Evolutionary conservation across 2,329 filamentous ascomycete genomes (phyloP), one percentile per base, ranked within the genome.

Genomic region (Exophiala sideris): DNA sequence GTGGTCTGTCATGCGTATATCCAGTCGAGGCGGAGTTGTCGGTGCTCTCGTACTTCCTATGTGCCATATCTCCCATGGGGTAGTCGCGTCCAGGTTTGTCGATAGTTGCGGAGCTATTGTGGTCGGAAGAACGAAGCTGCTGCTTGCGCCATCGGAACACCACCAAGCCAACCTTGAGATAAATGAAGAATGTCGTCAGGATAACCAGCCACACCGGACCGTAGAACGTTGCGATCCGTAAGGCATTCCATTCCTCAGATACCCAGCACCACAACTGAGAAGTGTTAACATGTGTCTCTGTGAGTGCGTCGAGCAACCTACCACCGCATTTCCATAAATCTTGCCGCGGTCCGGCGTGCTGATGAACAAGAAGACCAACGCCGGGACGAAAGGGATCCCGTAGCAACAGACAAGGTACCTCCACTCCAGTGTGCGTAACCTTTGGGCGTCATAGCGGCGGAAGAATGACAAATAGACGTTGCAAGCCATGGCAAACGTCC

Each of bases 381-480:
- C 83, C 1, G 88, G 83, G 8, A 89, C 67, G 14, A 89, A 82
- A 0, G 89, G 87, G 2, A 89, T 57, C 0, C 88, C 88, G 57
- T 94, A 94, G 66, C 87, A 90, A 52, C 76, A 66, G 1, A 85
- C 32, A 1, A 89, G 67, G 60, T 94, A 94, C 53, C 79, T 84
- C 42, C 85, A 80, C 66, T 94, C 89, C 66, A 92, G 78, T 41
- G 71, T 76, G 9, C 82, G 82, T 11, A 94, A 73, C 48, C 80
- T 78, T 3, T 77, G 71, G 1, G 84, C 81, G 55, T 87, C 82
- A 62, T 85, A 91, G 59, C 87, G 87, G 64, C 77, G 78, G 69
- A 90, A 91, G 65, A 94, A 90, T 0, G 88, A 91, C 11, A 92
- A 72, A 68, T 89, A 89, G 48, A 94, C 89, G 66, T 94, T 95